Percentiles rank a stretch among this genome's conserved stretches.
Evolutionary conservation across 495 filamentous ascomycete species (phyloP).

Genomic region (Physcia stellaris): DNA sequence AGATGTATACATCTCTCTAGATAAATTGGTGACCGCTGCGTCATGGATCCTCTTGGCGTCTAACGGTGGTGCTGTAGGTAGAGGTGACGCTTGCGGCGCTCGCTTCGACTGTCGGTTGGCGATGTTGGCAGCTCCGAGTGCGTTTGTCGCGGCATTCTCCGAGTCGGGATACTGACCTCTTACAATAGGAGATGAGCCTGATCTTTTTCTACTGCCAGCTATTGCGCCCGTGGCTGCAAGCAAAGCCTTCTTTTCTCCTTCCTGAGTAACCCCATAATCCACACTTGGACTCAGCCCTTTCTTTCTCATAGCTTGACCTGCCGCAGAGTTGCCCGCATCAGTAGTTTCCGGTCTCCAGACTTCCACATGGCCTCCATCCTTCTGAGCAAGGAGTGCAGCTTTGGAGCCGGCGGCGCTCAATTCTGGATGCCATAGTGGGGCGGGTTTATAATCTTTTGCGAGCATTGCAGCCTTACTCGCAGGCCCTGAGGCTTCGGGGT

Average conservation of each 20-base stretch:
- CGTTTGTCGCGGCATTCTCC: constrained; percentile 45
- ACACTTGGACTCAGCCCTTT: constrained; percentile 26
- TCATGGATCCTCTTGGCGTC: constrained; percentile 45
- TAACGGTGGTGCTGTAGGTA: constrained; percentile 25
- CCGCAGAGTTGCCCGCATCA: constrained; percentile 42
- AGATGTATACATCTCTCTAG: constrained; percentile 58
- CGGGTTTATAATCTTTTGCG: constrained; percentile 52
- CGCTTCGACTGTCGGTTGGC: constrained; percentile 30
- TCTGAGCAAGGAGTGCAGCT: constrained; percentile 57
- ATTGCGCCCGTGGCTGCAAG: constrained; percentile 64
- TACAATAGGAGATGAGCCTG: constrained; percentile 47
- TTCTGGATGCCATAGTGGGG: constrained; percentile 38
- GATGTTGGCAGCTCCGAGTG: constrained; percentile 50
- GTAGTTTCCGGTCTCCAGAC: constrained; percentile 34
- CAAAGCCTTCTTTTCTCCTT: constrained; percentile 46
- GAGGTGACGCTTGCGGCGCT: constrained; percentile 5
- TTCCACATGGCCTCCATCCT: constrained; percentile 41
- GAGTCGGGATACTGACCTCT: constrained; percentile 41
- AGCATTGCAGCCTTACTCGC: constrained; percentile 55
- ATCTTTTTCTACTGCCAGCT: constrained; percentile 43
- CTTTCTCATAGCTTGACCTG: constrained; percentile 38
- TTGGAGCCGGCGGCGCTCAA: constrained; percentile 50
- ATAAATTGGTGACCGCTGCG: constrained; percentile 31
- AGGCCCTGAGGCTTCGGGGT: constrained; percentile 41
- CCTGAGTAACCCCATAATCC: constrained; percentile 29